Base-by-base conservation (phyloP, 2,329 filamentous ascomycete species). In the Cercospora beticola region DNA sequence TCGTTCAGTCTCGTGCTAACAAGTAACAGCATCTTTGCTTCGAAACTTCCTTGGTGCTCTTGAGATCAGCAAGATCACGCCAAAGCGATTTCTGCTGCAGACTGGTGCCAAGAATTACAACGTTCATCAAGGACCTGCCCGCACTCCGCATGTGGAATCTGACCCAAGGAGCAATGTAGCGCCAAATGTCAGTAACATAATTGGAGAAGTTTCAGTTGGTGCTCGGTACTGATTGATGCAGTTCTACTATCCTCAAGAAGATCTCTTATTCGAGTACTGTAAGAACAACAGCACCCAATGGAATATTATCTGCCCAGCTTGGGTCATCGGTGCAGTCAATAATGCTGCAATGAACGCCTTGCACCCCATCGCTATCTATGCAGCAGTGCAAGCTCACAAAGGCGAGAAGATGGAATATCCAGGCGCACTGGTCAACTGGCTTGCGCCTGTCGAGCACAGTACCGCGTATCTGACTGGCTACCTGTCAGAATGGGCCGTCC, bases 191-290 rank as follows among this genome's bases (percentile, higher is more conserved):
- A 59, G 56, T 36, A 12, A 10, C 4, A 33, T 23, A 3, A 5
- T n/a, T 0, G 12, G 2, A 33, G 9, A 33, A 3, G 9, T 31
- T 21, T n/a, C 9, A 21, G n/a, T 14, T 12, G 0, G 5, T 56
- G 10, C 49, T 8, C 16, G 6, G 4, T 16, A 36, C 56, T 59
- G 9, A 59, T 6, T n/a, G 7, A 21, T 2, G 9, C 56, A 59
- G 56, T 87, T 87, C 76, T 87, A 87, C 79, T 86, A 86, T 69
- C 75, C 79, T 0, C 85, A 87, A 76, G 84, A 87, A 77, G 84
- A 87, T 68, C 75, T 78, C 4, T 79, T 87, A 1, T 79, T 74
- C 61, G 73, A 77, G 0, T 86, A 80, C 72, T 84, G 83, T 74
- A 71, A 76, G 26, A 72, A 76, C 1, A 74, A 82, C 18, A 62